These are phyloP conservation scores for Plasmodium sp. DNA, from an alignment of 169 alveolate genomes.

Conservation along the genomic window DNA sequence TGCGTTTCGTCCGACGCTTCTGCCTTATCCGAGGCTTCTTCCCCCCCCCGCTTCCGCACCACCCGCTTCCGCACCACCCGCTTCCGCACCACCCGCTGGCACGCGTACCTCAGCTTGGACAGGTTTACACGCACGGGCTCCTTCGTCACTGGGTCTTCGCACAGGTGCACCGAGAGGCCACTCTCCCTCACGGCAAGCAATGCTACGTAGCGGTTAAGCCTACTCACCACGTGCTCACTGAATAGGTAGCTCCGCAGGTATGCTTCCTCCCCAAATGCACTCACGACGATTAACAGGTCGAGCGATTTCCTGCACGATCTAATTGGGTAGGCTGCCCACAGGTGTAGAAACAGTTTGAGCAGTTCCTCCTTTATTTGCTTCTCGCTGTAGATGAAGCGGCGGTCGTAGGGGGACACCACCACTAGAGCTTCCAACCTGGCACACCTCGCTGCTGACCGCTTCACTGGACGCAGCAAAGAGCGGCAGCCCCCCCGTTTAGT, in stretches of 20 bases:
- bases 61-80: too few species aligned
- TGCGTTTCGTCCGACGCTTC: too few species aligned
- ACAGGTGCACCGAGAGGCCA: neutral
- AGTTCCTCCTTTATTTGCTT: constrained; percentile 8
- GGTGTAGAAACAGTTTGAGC: constrained; percentile 9
- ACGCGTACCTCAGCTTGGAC: neutral
- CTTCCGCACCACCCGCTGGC: neutral
- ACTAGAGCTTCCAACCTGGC: neutral
- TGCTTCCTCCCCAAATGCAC: constrained; percentile 1
- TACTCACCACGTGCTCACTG: neutral
- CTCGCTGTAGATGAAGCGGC: neutral
- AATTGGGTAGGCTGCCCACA: constrained; percentile 4
- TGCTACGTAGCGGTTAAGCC: neutral
- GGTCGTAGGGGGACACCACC: neutral
- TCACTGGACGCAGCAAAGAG: neutral
- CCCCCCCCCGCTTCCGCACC: neutral
- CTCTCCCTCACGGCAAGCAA: neutral
- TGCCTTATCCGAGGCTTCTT: neutral
- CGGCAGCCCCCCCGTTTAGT: neutral
- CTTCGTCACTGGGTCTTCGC: constrained; percentile 4
- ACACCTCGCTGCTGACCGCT: neutral
- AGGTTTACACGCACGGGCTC: neutral
- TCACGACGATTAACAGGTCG: constrained; percentile 10
- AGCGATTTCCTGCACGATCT: constrained; percentile 14
- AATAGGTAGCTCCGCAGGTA: neutral